Conservation (phyloP, 768 basidiomycete species). For the Psilocybe tampanensis region DNA sequence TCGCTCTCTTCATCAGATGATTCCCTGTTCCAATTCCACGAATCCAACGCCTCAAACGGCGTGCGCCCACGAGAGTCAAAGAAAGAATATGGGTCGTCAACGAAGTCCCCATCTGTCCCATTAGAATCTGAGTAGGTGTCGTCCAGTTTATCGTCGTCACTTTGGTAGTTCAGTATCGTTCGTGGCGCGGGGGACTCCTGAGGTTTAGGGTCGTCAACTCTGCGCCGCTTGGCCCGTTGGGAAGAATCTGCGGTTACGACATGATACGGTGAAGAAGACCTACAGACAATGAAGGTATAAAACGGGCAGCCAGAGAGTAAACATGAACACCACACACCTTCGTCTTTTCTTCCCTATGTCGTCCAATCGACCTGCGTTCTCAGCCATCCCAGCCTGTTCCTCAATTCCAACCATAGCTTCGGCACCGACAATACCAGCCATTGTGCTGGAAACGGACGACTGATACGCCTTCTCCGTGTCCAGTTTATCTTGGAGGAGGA, state of each 20-base stretch:
- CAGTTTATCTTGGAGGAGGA: not conserved
- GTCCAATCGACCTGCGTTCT: not conserved
- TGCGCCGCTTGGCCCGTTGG: too few species aligned
- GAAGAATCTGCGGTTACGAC: not conserved
- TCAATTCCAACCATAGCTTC: not conserved
- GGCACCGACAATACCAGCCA: not conserved
- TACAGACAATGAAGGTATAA: too few species aligned
- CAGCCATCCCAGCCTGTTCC: not conserved
- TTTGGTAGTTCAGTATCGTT: not conserved
- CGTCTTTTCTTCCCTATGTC: not conserved
- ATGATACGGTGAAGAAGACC: too few species aligned
- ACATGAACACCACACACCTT: too few species aligned
- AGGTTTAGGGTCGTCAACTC: too few species aligned
- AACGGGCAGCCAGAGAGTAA: too few species aligned
- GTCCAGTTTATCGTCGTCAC: not conserved
- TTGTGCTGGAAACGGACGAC: not conserved
- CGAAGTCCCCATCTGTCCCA: not conserved
- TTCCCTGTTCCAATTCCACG: too few species aligned
- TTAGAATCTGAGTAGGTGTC: not conserved
- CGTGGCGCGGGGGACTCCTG: too few species aligned
- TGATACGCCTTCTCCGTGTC: not conserved
- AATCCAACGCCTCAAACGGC: not conserved
- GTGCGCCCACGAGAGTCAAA: not conserved
- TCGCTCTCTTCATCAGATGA: too few species aligned
- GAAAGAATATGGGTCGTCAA: not conserved